Percentiles rank a stretch among this genome's conserved stretches.
Evolutionary conservation across 1,284 basidiomycete genomes (phyloP).

Genomic region (Fomitopsis palustris): DNA sequence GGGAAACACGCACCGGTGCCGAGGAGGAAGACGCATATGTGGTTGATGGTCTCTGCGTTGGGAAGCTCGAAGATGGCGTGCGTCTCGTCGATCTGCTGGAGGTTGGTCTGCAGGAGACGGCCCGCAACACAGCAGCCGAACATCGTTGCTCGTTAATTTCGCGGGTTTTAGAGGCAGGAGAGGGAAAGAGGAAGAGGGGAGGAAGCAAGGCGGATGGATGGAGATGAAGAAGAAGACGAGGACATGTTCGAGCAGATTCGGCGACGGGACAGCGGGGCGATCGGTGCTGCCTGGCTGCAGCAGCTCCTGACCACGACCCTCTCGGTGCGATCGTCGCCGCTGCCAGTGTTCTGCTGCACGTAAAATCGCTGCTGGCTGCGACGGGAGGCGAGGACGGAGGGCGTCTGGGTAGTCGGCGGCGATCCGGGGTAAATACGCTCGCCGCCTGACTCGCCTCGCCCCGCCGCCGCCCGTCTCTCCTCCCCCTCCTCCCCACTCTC

Average conservation of each 20-base stretch:
- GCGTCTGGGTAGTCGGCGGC: background rate
- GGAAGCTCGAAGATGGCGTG: constrained; percentile 83
- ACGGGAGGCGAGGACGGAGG: background rate
- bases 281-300: background rate
- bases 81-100: constrained; percentile 78
- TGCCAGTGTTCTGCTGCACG: background rate
- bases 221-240: background rate
- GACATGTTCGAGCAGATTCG: constrained; percentile 1
- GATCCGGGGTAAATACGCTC: background rate
- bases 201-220: background rate
- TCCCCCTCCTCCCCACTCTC: background rate
- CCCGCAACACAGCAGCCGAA: constrained; percentile 77
- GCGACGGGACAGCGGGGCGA: background rate
- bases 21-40: constrained; percentile 85
- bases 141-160: constrained; percentile 35
- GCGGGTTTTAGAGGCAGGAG: background rate
- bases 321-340: background rate
- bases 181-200: background rate
- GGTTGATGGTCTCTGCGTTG: constrained; percentile 78
- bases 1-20: constrained; percentile 59
- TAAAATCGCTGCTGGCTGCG: background rate
- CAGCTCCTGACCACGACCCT: background rate
- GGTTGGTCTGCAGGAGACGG: constrained; percentile 71
- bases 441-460: background rate
- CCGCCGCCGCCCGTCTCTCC: background rate